Percentiles rank a stretch among this genome's conserved stretches.
These are phyloP conservation scores for Xanthoceras sorbifolium DNA, from an alignment of 345 rosid species.

Conservation along the genomic window DNA sequence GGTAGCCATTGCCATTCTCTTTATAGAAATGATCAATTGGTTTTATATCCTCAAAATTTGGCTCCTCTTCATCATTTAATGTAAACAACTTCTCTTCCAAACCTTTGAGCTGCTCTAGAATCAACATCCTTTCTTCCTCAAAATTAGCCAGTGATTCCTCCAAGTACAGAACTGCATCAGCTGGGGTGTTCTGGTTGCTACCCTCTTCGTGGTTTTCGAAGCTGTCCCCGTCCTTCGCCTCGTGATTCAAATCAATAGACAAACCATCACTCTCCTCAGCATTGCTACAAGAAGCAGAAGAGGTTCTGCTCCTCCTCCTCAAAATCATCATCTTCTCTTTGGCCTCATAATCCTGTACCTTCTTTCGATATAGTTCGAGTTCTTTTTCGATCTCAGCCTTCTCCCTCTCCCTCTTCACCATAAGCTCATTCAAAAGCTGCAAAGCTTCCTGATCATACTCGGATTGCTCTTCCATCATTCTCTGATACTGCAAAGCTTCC, in stretches of 20 bases:
- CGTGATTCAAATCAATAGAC: conserved; percentile 55
- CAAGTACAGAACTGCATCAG: conserved; percentile 66
- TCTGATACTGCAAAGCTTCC: conserved; percentile 97
- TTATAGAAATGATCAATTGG: conserved; percentile 32
- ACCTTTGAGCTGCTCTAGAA: conserved; percentile 84
- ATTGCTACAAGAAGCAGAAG: conserved; percentile 64
- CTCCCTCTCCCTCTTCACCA: conserved; percentile 84
- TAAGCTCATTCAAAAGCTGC: conserved; percentile 81
- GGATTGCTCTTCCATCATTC: conserved; percentile 99
- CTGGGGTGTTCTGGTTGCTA: conserved; percentile 56
- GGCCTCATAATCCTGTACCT: conserved; percentile 64
- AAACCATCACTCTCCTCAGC: conserved; percentile 64
- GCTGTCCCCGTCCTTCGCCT: conserved; percentile 43
- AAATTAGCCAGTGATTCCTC: conserved; percentile 77
- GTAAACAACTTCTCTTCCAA: conserved; percentile 81
- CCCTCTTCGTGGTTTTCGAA: conserved; percentile 33
- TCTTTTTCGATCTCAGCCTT: conserved; percentile 77
- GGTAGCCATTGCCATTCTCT: conserved; percentile 51
- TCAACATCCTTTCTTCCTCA: conserved; percentile 81
- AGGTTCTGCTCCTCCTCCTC: conserved; percentile 54
- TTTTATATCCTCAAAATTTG: conserved; percentile 48
- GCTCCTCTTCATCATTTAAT: conserved; percentile 57
- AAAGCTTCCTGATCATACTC: conserved; percentile 98
- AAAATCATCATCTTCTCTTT: conserved; percentile 58
- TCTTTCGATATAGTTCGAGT: conserved; percentile 63